phyloP scores from a whole-genome alignment of 23 red algal species.

The Gracilaria vermiculophylla region DNA sequence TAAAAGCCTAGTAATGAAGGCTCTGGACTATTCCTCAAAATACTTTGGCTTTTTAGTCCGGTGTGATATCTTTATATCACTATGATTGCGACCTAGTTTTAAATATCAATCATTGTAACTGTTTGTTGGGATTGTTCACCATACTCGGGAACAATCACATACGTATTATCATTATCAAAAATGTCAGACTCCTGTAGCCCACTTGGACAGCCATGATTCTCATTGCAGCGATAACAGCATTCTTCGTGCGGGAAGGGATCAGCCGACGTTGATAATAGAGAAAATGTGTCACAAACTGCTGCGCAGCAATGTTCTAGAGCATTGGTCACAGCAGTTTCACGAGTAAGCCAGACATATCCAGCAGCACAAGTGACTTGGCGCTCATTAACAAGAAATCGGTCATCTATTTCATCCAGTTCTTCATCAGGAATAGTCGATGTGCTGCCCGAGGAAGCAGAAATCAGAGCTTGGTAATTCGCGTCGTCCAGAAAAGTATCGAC shows the following conservation, averaged over 20 bases:
- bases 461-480: neutral
- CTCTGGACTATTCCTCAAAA: no score
- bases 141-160: constrained; percentile 10
- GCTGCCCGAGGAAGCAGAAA: neutral
- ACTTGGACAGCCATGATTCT: constrained; percentile 16
- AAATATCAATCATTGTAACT: constrained; percentile 10
- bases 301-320: constrained; percentile 8
- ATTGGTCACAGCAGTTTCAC: neutral
- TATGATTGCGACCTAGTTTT: neutral
- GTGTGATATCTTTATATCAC: neutral
- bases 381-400: neutral
- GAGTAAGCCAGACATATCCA: constrained; percentile 10
- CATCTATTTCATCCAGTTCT: neutral
- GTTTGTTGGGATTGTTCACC: constrained; percentile 14
- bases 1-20: no score
- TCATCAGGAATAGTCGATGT: neutral
- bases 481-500: neutral
- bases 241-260: constrained; percentile 16
- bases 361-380: neutral
- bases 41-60: no score
- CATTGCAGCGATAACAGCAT: constrained; percentile 30
- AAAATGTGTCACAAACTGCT: neutral
- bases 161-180: constrained; percentile 19
- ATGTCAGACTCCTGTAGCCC: neutral
- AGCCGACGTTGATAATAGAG: neutral